phyloP scores from a whole-genome alignment of 345 rosid species.

The Pistacia vera region DNA sequence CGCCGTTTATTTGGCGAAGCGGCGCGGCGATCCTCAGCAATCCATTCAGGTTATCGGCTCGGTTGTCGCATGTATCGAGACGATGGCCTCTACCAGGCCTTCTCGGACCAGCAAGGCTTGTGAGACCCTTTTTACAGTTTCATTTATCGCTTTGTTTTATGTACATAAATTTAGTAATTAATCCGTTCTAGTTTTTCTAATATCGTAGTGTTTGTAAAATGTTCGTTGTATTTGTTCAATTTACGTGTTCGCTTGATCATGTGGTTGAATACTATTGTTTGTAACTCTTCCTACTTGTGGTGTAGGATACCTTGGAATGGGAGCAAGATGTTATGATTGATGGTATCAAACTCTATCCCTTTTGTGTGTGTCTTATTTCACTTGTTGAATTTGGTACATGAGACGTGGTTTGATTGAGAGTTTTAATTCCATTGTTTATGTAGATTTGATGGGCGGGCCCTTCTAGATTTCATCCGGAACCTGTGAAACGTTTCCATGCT shows the following conservation, averaged over 20 bases:
- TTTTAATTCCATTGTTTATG: not conserved
- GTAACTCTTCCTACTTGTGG: not conserved
- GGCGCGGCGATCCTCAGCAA: conserved; percentile 96
- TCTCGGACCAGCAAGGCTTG: conserved; percentile 92
- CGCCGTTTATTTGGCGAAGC: conserved; percentile 82
- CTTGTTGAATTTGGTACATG: not conserved
- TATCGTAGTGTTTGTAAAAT: too few relatives aligned
- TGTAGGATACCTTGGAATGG: conserved; percentile 94
- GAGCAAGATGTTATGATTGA: conserved; percentile 79
- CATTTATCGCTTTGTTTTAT: not conserved
- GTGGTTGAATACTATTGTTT: not conserved
- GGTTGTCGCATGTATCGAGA: conserved; percentile 76
- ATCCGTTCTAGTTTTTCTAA: too few relatives aligned
- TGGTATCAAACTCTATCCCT: conserved; percentile 37
- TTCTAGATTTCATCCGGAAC: conserved; percentile 88
- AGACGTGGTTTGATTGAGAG: not conserved
- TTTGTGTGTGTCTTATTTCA: not conserved
- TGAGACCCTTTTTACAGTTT: conserved; percentile 24
- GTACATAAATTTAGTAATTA: not conserved
- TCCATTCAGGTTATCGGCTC: conserved; percentile 78
- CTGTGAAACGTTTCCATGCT: conserved; percentile 44
- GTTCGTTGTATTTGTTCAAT: not conserved
- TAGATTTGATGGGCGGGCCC: conserved; percentile 92
- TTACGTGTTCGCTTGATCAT: not conserved
- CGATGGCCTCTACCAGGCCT: conserved; percentile 86